Percentiles rank a stretch among this genome's conserved stretches.
Conservation (phyloP, 805 yeast genomes). For the Candida caryicola region DNA sequence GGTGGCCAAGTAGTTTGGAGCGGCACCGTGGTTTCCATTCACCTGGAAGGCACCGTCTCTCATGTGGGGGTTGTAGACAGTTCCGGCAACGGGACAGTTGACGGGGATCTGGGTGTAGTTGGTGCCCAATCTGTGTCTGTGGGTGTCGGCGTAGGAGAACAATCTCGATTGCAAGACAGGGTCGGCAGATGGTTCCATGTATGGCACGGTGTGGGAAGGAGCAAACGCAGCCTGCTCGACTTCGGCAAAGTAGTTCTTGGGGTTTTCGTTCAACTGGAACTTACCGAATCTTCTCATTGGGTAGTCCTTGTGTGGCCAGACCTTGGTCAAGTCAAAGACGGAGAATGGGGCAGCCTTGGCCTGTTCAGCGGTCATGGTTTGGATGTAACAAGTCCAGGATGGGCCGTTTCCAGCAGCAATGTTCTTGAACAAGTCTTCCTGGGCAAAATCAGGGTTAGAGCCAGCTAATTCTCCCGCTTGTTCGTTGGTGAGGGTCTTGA, state of each 20-base stretch:
- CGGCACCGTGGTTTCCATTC: conserved; percentile 65
- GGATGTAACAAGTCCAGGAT: conserved; percentile 81
- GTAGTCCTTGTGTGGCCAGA: conserved; percentile 56
- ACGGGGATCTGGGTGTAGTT: conserved; percentile 68
- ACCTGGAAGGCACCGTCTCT: conserved; percentile 78
- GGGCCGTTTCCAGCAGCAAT: conserved; percentile 79
- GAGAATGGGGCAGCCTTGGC: conserved; percentile 75
- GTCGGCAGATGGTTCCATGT: conserved; percentile 73
- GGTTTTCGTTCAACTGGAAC: conserved; percentile 53
- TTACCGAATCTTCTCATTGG: conserved; percentile 57
- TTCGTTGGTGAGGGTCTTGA: conserved; percentile 52
- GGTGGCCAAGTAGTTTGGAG: conserved; percentile 71
- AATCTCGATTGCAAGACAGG: conserved; percentile 75
- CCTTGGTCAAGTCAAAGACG: conserved; percentile 83
- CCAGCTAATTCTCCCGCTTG: conserved; percentile 69
- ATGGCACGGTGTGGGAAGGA: conserved; percentile 72
- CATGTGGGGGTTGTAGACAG: conserved; percentile 58
- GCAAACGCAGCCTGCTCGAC: conserved; percentile 61
- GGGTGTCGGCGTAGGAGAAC: conserved; percentile 75
- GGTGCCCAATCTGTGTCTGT: conserved; percentile 70
- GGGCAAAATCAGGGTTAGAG: conserved; percentile 78
- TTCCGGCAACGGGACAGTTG: conserved; percentile 63
- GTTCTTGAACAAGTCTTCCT: conserved; percentile 73
- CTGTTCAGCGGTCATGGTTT: conserved; percentile 81
- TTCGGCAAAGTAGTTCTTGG: conserved; percentile 45